phyloP scores from a whole-genome alignment of 768 basidiomycete species.

The Mycena galericulata region DNA sequence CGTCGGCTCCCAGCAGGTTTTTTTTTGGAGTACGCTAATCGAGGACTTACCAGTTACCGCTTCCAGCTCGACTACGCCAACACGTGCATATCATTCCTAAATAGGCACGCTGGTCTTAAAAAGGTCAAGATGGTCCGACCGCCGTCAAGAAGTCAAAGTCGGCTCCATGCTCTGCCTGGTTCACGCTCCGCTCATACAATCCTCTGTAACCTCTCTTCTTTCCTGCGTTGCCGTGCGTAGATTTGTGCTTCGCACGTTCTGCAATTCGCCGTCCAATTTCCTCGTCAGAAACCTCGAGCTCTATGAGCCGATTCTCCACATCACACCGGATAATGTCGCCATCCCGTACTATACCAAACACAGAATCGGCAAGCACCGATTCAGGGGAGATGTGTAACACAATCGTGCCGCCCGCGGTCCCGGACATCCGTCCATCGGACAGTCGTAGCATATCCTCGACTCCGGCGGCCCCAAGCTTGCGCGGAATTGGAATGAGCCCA shows the following conservation, averaged over 20 bases:
- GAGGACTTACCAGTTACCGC: too few relatives aligned
- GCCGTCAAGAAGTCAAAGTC: conserved; percentile 38
- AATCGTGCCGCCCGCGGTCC: conserved; percentile 65
- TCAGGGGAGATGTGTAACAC: conserved; percentile 68
- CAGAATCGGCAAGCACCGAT: conserved; percentile 68
- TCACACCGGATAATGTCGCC: conserved; percentile 69
- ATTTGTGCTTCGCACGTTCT: conserved; percentile 52
- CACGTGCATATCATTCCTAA: conserved; percentile 7
- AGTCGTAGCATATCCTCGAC: conserved; percentile 56
- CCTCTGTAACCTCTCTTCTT: conserved; percentile 57
- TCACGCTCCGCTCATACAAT: conserved; percentile 35
- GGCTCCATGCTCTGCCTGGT: conserved; percentile 31
- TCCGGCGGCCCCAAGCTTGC: conserved; percentile 63
- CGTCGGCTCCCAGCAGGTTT: too few relatives aligned
- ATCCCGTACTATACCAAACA: conserved; percentile 67
- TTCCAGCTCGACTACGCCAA: background rate
- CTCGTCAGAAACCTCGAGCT: conserved; percentile 61
- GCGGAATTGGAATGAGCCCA: conserved; percentile 56
- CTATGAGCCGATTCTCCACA: conserved; percentile 55
- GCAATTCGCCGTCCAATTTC: conserved; percentile 55
- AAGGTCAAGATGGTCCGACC: conserved; percentile 13
- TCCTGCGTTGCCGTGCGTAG: conserved; percentile 48
- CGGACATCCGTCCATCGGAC: conserved; percentile 75
- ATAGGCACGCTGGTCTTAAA: background rate
- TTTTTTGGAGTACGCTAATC: too few relatives aligned